These are phyloP conservation scores for Diaporthe ilicicola DNA, from an alignment of 2,329 filamentous ascomycete species.

Conservation along the genomic window DNA sequence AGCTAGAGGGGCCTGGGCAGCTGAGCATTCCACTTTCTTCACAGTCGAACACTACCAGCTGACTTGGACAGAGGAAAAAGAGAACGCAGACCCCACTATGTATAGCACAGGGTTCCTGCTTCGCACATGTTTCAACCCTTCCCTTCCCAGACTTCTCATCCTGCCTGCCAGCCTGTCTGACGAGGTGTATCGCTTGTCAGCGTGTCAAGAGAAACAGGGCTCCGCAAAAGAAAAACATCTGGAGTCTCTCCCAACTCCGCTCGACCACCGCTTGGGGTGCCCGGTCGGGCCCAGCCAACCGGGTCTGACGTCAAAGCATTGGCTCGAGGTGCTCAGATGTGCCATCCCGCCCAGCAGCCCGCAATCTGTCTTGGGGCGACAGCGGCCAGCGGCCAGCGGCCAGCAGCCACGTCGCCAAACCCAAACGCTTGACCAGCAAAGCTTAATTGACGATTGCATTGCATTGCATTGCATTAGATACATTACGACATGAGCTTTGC, in stretches of 20 bases:
- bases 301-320: constrained; percentile 10
- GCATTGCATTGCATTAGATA: too few relatives aligned
- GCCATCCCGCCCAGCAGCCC: background rate
- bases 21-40: background rate
- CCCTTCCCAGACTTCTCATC: background rate
- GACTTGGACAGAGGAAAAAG: background rate
- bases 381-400: background rate
- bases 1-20: background rate
- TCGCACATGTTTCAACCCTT: constrained; percentile 6
- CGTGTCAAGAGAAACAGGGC: background rate
- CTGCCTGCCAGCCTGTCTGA: background rate
- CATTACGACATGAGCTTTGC: constrained; percentile 14
- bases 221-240: too few relatives aligned
- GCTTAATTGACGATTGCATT: constrained; percentile 16
- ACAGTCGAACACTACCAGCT: background rate
- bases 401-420: background rate
- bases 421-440: background rate
- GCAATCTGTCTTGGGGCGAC: background rate
- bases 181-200: background rate
- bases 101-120: background rate
- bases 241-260: too few relatives aligned
- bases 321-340: background rate
- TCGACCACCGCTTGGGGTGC: background rate
- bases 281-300: background rate
- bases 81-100: background rate